A percentile compares a stretch with the other conserved stretches of the same genome.
Conservation (phyloP, 176 grass and related monocot genomes). For the Pharus latifolius region DNA sequence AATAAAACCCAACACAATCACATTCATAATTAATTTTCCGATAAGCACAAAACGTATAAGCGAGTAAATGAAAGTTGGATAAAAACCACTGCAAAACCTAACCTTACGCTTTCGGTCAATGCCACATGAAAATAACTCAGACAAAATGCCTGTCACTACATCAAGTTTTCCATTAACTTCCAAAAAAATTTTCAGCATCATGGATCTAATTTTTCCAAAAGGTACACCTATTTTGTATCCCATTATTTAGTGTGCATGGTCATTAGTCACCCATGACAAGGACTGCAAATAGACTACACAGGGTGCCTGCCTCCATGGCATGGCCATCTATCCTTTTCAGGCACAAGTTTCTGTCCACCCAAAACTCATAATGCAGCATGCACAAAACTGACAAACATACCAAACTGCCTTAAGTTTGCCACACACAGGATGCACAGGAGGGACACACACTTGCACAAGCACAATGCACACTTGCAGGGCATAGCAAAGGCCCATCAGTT, state of each 20-base stretch:
- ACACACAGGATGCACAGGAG: not conserved
- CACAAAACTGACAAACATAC: not conserved
- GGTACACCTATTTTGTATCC: not conserved
- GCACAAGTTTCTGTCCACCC: not conserved
- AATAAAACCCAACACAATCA: too few relatives aligned
- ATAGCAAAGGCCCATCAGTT: too few relatives aligned
- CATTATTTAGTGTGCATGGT: not conserved
- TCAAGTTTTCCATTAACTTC: not conserved
- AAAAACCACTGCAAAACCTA: not conserved
- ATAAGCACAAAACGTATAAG: too few relatives aligned
- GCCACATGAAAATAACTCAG: not conserved
- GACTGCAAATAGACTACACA: constrained; percentile 15
- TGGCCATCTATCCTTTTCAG: not conserved
- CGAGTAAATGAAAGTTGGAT: too few relatives aligned
- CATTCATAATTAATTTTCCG: too few relatives aligned
- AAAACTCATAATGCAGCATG: not conserved
- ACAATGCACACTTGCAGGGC: too few relatives aligned
- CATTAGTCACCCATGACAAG: not conserved
- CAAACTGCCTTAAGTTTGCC: not conserved
- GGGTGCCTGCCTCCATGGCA: constrained; percentile 7
- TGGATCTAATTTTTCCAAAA: not conserved
- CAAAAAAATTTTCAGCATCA: not conserved
- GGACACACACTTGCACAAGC: too few relatives aligned
- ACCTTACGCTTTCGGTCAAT: not conserved
- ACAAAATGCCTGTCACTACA: not conserved